phyloP scores from a whole-genome alignment of 2,329 filamentous ascomycete genomes.

The Pseudogymnoascus pannorum region DNA sequence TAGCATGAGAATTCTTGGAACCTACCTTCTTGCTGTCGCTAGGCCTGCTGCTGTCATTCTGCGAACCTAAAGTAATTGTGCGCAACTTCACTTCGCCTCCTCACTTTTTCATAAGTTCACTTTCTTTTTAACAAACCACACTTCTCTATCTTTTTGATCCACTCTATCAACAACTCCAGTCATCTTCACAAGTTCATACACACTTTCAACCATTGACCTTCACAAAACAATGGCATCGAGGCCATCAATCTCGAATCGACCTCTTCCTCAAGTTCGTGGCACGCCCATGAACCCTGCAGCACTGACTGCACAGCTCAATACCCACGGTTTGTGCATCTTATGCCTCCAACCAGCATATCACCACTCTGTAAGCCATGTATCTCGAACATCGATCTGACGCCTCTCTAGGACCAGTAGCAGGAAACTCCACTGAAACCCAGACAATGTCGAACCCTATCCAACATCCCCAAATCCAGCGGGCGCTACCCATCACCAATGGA shows the following conservation, averaged over 20 bases:
- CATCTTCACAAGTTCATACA: not conserved
- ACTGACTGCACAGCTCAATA: not conserved
- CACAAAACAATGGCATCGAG: not conserved
- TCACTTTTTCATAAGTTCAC: not conserved
- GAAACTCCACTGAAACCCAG: not conserved
- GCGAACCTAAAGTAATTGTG: not conserved
- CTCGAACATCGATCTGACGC: not conserved
- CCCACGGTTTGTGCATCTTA: not conserved
- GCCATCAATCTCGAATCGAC: not conserved
- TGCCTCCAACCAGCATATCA: not conserved
- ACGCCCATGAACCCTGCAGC: not conserved
- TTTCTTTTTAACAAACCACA: not conserved
- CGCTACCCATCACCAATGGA: not conserved
- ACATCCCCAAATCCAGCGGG: not conserved
- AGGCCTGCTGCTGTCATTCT: not conserved
- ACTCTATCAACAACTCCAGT: not conserved
- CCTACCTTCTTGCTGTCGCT: not conserved
- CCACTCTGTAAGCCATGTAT: not conserved
- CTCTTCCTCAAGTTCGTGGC: conserved; percentile 2
- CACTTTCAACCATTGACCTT: not conserved
- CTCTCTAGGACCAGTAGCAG: not conserved
- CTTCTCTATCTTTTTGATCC: not conserved
- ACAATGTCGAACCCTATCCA: not conserved
- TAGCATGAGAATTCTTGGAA: not conserved
- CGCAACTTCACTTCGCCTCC: not conserved